These are phyloP conservation scores for Meripilus lineatus DNA, from an alignment of 1,284 basidiomycete species.

Conservation along the genomic window DNA sequence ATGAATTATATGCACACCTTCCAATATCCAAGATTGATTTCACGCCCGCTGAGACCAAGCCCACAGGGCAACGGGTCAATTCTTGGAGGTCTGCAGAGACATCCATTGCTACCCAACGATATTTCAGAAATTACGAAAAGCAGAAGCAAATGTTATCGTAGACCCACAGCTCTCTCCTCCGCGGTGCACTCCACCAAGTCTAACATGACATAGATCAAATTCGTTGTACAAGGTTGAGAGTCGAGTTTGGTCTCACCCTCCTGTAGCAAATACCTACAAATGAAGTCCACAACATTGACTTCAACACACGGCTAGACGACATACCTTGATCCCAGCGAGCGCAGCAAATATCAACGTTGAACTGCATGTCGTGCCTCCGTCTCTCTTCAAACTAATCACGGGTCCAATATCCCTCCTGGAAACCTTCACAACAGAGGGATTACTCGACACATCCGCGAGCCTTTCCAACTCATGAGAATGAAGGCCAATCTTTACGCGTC, in stretches of 20 bases:
- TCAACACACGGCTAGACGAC: constrained; percentile 7
- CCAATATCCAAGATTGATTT: constrained; percentile 97
- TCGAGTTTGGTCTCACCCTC: constrained; percentile 48
- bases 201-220: constrained; percentile 22
- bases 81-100: constrained; percentile 90
- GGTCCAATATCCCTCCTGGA: constrained; percentile 86
- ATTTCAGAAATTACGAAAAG: constrained; percentile 5
- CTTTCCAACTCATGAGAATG: constrained; percentile 60
- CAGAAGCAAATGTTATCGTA: neutral
- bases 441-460: constrained; percentile 56
- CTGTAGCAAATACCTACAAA: constrained; percentile 71
- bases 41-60: constrained; percentile 89
- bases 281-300: neutral
- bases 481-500: constrained; percentile 85
- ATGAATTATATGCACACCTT: constrained; percentile 33
- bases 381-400: constrained; percentile 59
- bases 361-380: constrained; percentile 92
- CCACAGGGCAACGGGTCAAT: constrained; percentile 80
- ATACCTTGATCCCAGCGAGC: constrained; percentile 76
- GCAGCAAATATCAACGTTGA: constrained; percentile 83
- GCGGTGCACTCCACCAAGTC: constrained; percentile 90
- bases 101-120: constrained; percentile 72
- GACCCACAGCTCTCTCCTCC: constrained; percentile 80
- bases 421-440: constrained; percentile 61
- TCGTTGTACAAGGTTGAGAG: constrained; percentile 1